Evolutionary conservation across 352 stramenopile species (phyloP), one percentile per base, ranked within the genome.

Genomic region (Phytophthora boehmeriae): DNA sequence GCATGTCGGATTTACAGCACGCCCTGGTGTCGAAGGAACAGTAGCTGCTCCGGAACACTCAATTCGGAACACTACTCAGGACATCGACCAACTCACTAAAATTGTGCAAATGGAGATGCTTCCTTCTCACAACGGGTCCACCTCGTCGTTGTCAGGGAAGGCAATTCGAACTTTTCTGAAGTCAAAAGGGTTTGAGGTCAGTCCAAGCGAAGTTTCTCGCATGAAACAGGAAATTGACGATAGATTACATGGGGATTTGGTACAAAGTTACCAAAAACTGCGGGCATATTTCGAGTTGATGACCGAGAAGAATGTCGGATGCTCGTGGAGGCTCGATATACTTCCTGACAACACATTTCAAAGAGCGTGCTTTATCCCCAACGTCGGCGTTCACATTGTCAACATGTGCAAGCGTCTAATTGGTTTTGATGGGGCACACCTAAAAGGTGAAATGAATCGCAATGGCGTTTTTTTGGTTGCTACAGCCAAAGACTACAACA

Each of bases 401-500:
- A 4, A 13, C 19, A 54, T 54, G 32, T 36, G 25, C 16, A 45
- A 48, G 25, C 4, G 13, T 8, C 1, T 61, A 13, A 20, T 66
- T 41, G 56, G 61, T 0, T 53, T 77, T 16, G 54, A 73, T 32
- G 59, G 63, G 0, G 38, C 53, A 19, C 54, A 68, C 23, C 19
- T 67, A 4, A 73, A 66, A 59, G 54, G 42, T 22, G 63, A 67
- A 0, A 78, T 76, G 59, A 61, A 74, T 47, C 52, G 65, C 6
- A 20, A 28, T 5, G 48, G 52, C n/a, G 56, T 74, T 8, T 65
- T 61, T 39, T 25, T 74, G 2, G 45, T 59, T 0, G 59, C 59
- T 1, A 71, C 46, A 1, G 28, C 36, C 0, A 75, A 75, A 32
- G 54, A 77, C 38, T 63, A 34, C 43, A 63, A 70, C 54, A 59